Evolutionary conservation across 768 basidiomycete species (phyloP), one percentile per base, ranked within the genome.

Genomic region (Pulveroboletus sp.): DNA sequence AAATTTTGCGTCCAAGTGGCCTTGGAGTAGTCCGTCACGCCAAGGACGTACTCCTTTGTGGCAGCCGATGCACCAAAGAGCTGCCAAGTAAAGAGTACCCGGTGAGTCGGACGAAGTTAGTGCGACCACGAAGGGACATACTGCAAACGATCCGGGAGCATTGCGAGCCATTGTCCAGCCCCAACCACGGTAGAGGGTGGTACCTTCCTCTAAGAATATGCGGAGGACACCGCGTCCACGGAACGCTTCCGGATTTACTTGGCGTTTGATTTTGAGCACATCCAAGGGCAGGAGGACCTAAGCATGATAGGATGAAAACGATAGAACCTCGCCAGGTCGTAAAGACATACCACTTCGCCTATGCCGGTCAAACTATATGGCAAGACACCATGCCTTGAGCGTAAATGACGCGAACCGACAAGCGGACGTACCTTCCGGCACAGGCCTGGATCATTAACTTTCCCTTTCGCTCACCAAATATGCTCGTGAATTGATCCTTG

Each of bases 1-100:
- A 98, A 98, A 76, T 99, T 99, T 72, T 99, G 93, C 10, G 73
- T 75, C 93, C 93, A 97, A 0, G 95, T 97, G n/a, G 95, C 95
- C 58, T 85, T 80, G 45, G 85, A 87, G 74, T 92, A 99, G 68
- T 98, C 95, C 22, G 79, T 67, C 5, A 98, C 81, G 40, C 89
- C 85, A 58, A 97, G 89, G 40, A 88, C 69, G 68, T 94, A 94
- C 60, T 97, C 94, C 69, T 98, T 98, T 27, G 94, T 91, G 41
- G 82, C 78, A 0, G 95, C 95, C 1, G 94, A 96, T 37, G 91
- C 95, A 64, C 95, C 95, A 65, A 99, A 99, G 40, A 98, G 89
- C 93, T 96, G 56, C 1, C n/a, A 19, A n/a, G 19, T 12, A 31
- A 20, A 37, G 41, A 6, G 9, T 38, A 6, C 13, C 9, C 9